Conservation (phyloP, 768 basidiomycete genomes). For the Neoboletus subvelutipes region DNA sequence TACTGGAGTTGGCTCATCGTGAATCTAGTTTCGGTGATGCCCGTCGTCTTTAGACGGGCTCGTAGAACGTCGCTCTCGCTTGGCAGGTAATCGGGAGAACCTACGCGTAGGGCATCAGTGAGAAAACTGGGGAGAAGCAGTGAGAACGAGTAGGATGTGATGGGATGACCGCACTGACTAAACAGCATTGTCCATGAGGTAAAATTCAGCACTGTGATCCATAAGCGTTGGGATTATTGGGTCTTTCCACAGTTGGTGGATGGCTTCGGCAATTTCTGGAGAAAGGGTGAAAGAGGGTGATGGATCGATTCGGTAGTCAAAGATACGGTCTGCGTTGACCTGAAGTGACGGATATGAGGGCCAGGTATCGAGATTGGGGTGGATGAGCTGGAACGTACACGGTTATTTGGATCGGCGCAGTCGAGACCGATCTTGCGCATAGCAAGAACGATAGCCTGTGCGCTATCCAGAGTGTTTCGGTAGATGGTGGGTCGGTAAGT, state of each 20-base stretch:
- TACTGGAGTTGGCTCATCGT: constrained; percentile 64
- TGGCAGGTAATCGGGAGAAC: constrained; percentile 75
- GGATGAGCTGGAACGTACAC: constrained; percentile 29
- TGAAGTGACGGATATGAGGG: constrained; percentile 22
- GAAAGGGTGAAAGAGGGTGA: constrained; percentile 48
- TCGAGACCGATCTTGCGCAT: constrained; percentile 86
- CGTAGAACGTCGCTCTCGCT: constrained; percentile 84
- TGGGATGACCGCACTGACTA: constrained; percentile 55
- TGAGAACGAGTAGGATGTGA: not conserved
- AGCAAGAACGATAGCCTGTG: constrained; percentile 79
- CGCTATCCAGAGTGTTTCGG: constrained; percentile 85
- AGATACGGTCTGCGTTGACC: constrained; percentile 55
- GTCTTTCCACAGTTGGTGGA: constrained; percentile 69
- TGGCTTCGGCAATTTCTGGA: constrained; percentile 66
- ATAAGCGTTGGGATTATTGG: constrained; percentile 52
- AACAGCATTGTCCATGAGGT: constrained; percentile 91
- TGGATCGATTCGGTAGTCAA: constrained; percentile 52
- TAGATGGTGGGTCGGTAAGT: constrained; percentile 78
- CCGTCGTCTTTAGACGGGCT: constrained; percentile 86
- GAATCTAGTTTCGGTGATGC: constrained; percentile 87
- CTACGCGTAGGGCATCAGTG: constrained; percentile 79
- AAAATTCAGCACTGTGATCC: constrained; percentile 73
- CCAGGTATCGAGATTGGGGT: accelerated
- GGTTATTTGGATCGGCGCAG: constrained; percentile 64
- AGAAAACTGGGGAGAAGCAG: constrained; percentile 63